Percentiles rank a stretch among this genome's conserved stretches.
Conservation (phyloP, 2,329 filamentous ascomycete genomes). For the Paramyrothecium roridum region DNA sequence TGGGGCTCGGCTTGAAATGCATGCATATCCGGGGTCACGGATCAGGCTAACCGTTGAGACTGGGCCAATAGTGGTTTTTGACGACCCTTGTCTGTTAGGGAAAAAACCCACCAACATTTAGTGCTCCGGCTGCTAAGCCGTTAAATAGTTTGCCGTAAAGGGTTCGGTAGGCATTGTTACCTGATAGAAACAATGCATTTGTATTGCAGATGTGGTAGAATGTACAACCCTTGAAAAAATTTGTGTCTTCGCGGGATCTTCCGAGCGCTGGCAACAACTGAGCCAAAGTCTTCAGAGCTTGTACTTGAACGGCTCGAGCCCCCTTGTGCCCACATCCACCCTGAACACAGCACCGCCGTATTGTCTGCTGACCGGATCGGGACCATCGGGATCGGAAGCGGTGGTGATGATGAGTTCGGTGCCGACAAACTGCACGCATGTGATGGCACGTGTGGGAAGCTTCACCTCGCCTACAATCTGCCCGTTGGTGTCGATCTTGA, state of each 20-base stretch:
- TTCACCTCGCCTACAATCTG: constrained; percentile 70
- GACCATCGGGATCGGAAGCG: constrained; percentile 63
- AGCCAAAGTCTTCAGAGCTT: constrained; percentile 35
- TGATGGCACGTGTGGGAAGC: constrained; percentile 75
- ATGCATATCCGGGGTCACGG: neutral
- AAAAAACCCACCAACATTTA: neutral
- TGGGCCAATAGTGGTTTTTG: neutral
- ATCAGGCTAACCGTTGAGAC: neutral
- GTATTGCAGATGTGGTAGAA: neutral
- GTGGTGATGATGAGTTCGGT: constrained; percentile 76
- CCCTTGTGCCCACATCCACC: constrained; percentile 71
- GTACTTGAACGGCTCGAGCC: constrained; percentile 63
- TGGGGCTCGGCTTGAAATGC: neutral
- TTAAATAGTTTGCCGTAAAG: no score
- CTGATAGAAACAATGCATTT: no score
- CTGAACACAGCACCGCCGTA: constrained; percentile 71
- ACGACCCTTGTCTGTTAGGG: neutral
- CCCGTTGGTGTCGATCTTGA: constrained; percentile 69
- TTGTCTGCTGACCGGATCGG: constrained; percentile 55
- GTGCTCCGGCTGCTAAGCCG: no score
- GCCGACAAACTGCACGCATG: constrained; percentile 78
- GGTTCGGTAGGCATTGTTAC: no score
- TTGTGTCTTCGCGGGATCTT: no score
- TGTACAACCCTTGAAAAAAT: neutral
- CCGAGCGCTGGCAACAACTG: no score